Evolutionary conservation across 2,329 filamentous ascomycete genomes (phyloP), one percentile per base, ranked within the genome.

Genomic region (Capronia epimyces): DNA sequence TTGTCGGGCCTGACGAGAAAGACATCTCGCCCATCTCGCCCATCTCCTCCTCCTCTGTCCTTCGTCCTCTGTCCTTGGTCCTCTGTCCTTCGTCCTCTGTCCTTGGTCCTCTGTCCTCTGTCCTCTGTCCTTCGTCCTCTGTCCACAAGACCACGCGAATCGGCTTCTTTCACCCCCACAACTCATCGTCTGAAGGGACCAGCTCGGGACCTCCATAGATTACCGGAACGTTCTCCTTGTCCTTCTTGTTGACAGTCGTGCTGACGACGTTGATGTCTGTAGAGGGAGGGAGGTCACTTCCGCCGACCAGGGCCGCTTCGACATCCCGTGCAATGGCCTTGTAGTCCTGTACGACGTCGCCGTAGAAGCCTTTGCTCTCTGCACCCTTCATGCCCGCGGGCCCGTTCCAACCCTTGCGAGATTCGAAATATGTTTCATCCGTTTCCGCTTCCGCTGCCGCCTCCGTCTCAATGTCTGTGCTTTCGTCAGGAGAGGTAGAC

Each of bases 341-440:
- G 43, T 57, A 57, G 31, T 57, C 55, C 36, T 46, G 49, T 18
- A 43, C 31, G 24, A 57, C 51, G 32, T 48, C 55, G 29, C 36
- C 46, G 43, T 57, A 57, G 41, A 55, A 55, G 2, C 55, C 55
- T 18, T 40, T 39, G 45, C 24, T 44, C 7, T 46, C 41, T 36
- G 20, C 52, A 21, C 41, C 46, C 13, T 18, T 47, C 15, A 41
- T 36, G 13, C 39, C 46, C 6, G 55, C 55, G 8, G 40, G 24
- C 16, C 55, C 55, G 22, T 57, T 55, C 55, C 55, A 57, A 2
- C 49, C 55, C 29, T 55, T 57, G 41, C 55, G 55, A 1, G 55
- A 57, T 20, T 52, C 46, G 21, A 55, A 57, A 40, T 57, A 57
- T 25, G 44, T 44, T 15, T 57, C 55, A 16, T 57, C 55, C n/a